Percentiles rank a stretch among this genome's conserved stretches.
Evolutionary conservation across 306 rosid species (phyloP).

Genomic region (Hylodesmum podocarpum): DNA sequence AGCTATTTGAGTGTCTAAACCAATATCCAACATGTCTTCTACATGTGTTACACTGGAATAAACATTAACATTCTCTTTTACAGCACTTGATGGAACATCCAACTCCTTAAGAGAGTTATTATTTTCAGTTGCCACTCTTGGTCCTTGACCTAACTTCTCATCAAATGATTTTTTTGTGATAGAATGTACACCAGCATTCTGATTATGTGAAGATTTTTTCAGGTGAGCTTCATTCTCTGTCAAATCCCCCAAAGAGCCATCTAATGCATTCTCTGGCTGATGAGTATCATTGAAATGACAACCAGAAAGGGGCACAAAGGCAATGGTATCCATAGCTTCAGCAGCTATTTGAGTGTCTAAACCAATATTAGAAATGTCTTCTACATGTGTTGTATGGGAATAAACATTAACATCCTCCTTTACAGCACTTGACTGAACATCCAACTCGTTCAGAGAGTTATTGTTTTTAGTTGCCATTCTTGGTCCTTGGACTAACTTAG

Average conservation of each 20-base stretch:
- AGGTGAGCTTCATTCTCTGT: conserved; percentile 26
- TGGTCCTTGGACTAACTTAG: conserved; percentile 30
- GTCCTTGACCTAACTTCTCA: conserved; percentile 30
- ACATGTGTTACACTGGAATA: conserved; percentile 30
- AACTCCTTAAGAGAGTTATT: conserved; percentile 23
- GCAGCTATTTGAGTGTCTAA: conserved; percentile 81
- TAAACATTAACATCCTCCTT: conserved; percentile 32
- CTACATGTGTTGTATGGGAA: conserved; percentile 26
- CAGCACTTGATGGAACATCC: conserved; percentile 26
- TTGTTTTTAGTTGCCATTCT: conserved; percentile 20
- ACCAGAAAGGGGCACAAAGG: conserved; percentile 32
- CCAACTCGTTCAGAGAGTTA: conserved; percentile 24
- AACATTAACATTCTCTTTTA: conserved; percentile 33
- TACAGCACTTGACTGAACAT: conserved; percentile 27
- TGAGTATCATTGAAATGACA: conserved; percentile 24
- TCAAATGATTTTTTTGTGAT: conserved; percentile 19
- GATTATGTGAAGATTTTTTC: conserved; percentile 18
- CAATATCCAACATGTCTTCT: conserved; percentile 49
- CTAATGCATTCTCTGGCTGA: conserved; percentile 25
- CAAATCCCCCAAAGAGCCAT: conserved; percentile 31
- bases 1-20: conserved; percentile 78
- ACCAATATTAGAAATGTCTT: conserved; percentile 53
- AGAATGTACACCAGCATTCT: conserved; percentile 28
- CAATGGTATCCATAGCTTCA: conserved; percentile 74
- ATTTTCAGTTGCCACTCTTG: conserved; percentile 20